Base-by-base conservation (phyloP, 495 filamentous ascomycete genomes). In the Aspergillus nidulans region DNA sequence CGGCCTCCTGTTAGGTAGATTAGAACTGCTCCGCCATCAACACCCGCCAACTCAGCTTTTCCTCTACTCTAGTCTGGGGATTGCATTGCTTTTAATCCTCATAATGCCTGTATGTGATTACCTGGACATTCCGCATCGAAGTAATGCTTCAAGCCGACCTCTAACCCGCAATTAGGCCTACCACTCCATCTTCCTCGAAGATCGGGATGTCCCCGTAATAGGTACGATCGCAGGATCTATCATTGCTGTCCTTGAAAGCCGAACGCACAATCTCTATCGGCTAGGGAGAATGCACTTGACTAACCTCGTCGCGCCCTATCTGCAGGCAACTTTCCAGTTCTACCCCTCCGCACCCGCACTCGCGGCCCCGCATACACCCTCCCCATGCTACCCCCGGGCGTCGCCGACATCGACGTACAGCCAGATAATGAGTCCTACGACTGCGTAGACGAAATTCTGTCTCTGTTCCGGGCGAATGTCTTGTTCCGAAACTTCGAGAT, bases 401-500 rank as follows among this genome's bases (percentile, higher is more conserved):
- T 82, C 62, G 84, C 86, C 52, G 84, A 87, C 45, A 68, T 83
- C 54, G 84, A 85, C 44, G 84, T 96, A 58, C 86, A 95, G 69
- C 83, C 89, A 32, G 87, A 91, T 65, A 85, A 81, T 69, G 88
- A 94, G 67, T 87, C 85, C 58, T 97, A 97, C 77, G 94, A 98
- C 78, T 85, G 91, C 50, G 80, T 97, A 8, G 94, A 98, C 73
- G 94, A 98, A 74, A 86, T 92, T 25, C 81, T 98, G 45, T 85
- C 83, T 2, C 83, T 97, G 25, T 98, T 97, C 82, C 89, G 94
- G 48, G 92, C 95, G 68, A 97, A 98, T 77, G 97, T 94, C 38
- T 85, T 98, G 67, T 98, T 98, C 79, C 88, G 95, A 61, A 98
- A 98, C 79, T 98, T 98, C 67, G 95, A 97, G 79, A 96, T 97